Base-by-base conservation (phyloP, 805 yeast genomes). In the Candida sakaeoensis region DNA sequence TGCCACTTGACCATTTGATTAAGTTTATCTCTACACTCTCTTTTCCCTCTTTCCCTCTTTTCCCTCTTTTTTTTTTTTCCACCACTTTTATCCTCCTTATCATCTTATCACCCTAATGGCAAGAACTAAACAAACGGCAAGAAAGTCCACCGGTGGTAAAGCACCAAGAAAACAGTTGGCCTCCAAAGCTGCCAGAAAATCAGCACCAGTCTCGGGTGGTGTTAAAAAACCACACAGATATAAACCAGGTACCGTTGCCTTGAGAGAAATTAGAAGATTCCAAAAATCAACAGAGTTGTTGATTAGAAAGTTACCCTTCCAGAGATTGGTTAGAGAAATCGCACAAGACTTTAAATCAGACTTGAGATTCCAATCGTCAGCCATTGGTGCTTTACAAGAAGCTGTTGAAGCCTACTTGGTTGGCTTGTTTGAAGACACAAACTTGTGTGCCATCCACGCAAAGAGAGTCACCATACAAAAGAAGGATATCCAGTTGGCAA, bases 401-500 rank as follows among this genome's bases (percentile, higher is more conserved):
- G 90, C 98, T 49, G 96, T 91, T 48, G 99, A 91, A 77, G 97
- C 97, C 60, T 93, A 89, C 79, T 77, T 93, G 58, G 96, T 91
- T 40, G 87, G 96, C 46, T 72, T 91, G 60, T 93, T 91, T 56
- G 98, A 91, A 77, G 98, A 93, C 70, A 93, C 98, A 52, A 91
- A 90, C 77, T 79, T 91, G 75, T 93, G 97, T 75, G 97, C 98
- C 51, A 87, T 89, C 55, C 99, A 91, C 72, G 99, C 98, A 60
- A 91, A 93, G 82, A 85, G 99, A 75, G 98, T 91, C 56, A 91
- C 99, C 51, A 88, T 91, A 62, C 96, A 88, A 79, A 91, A 89
- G 87, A 90, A 90, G 75, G 99, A 91, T 70, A 87, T 91, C 67
- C 96, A 90, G 65, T 79, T 91, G 64, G 99, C 98, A 54, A 85